A percentile compares a stretch with the other conserved stretches of the same genome.
Conservation (phyloP, 2,329 filamentous ascomycete genomes). For the Colletotrichum truncatum region DNA sequence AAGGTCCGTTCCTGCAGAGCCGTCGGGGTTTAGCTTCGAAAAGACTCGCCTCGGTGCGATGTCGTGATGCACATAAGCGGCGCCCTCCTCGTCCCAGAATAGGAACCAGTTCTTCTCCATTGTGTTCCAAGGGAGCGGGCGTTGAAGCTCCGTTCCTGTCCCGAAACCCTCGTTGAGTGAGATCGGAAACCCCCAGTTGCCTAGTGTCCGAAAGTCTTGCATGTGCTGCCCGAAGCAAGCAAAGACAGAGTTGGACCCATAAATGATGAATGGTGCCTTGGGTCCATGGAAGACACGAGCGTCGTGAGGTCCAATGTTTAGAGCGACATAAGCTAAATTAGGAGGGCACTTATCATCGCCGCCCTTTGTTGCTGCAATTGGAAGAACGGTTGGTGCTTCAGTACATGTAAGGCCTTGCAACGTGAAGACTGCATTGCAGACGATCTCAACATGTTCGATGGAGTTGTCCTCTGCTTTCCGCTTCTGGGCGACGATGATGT, state of each 20-base stretch:
- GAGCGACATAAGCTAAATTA: conserved; percentile 49
- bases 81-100: conserved; percentile 62
- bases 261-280: conserved; percentile 57
- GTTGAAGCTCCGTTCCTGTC: conserved; percentile 58
- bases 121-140: conserved; percentile 51
- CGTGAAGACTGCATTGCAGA: conserved; percentile 59
- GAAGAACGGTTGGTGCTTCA: conserved; percentile 49
- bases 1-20: conserved; percentile 57
- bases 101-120: conserved; percentile 72
- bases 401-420: conserved; percentile 52
- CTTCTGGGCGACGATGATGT: conserved; percentile 61
- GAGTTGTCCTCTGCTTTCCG: conserved; percentile 38
- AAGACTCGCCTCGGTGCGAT: conserved; percentile 59
- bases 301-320: conserved; percentile 65
- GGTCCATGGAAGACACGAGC: conserved; percentile 67
- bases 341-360: conserved; percentile 51
- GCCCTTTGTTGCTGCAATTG: conserved; percentile 54
- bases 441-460: conserved; percentile 52
- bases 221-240: conserved; percentile 68
- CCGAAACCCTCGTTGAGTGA: conserved; percentile 45
- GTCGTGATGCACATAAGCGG: conserved; percentile 63
- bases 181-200: conserved; percentile 50
- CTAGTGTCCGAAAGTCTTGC: conserved; percentile 60
- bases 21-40: conserved; percentile 53
- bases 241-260: conserved; percentile 62